Conservation (phyloP, 2,329 filamentous ascomycete species). For the Waltergamsia citrina region DNA sequence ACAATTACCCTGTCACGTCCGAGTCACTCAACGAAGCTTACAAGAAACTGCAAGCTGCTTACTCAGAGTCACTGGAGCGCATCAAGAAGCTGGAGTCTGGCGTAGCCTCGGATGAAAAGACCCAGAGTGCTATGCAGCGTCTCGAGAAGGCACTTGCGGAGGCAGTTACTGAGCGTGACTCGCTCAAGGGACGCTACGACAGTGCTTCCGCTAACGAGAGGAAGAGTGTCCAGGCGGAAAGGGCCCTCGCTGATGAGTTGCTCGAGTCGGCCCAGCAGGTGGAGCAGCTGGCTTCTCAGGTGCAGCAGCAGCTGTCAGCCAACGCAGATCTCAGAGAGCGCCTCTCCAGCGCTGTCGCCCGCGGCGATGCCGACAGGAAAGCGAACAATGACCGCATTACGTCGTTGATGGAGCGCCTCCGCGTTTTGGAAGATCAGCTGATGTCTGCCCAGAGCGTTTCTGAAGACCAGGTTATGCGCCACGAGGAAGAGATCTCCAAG, state of each 20-base stretch:
- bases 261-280: conserved; percentile 66
- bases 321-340: conserved; percentile 70
- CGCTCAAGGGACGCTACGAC: conserved; percentile 57
- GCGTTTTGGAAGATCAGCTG: conserved; percentile 74
- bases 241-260: conserved; percentile 59
- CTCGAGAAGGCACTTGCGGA: conserved; percentile 60
- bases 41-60: conserved; percentile 63
- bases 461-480: conserved; percentile 71
- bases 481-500: conserved; percentile 74
- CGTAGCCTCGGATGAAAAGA: conserved; percentile 42
- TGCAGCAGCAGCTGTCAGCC: conserved; percentile 68
- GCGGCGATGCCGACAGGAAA: conserved; percentile 77
- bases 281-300: conserved; percentile 69
- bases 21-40: conserved; percentile 67
- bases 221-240: conserved; percentile 48
- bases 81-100: conserved; percentile 49
- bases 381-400: conserved; percentile 75
- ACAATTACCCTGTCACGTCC: conserved; percentile 47
- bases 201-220: conserved; percentile 47
- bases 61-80: conserved; percentile 55
- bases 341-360: conserved; percentile 68
- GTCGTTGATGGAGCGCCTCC: conserved; percentile 71
- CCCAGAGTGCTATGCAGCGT: conserved; percentile 50
- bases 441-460: conserved; percentile 75
- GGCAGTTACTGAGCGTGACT: conserved; percentile 62